Conservation (phyloP, 176 grass and related monocot genomes). For the Aegilops umbellulata region DNA sequence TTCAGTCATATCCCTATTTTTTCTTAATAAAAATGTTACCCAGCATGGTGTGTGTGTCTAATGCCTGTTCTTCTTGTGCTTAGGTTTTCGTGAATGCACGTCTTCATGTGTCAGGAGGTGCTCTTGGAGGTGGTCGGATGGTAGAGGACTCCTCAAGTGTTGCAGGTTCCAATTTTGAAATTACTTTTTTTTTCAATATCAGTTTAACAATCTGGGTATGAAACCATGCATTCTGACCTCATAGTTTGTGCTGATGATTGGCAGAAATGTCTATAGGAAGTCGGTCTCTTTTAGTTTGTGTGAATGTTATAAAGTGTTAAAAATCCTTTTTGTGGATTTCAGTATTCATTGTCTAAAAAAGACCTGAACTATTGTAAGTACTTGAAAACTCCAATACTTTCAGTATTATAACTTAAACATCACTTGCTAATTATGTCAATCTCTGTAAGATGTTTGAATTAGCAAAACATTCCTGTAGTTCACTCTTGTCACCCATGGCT, state of each 20-base stretch:
- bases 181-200: background rate
- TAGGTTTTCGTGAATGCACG: constrained; percentile 99
- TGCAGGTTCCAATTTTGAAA: constrained; percentile 63
- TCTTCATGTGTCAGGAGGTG: constrained; percentile 98
- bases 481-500: constrained; percentile 5
- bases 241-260: background rate
- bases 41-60: background rate
- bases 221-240: background rate
- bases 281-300: background rate
- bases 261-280: background rate
- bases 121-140: constrained; percentile 99
- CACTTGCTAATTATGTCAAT: constrained; percentile 11
- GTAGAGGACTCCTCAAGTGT: constrained; percentile 99
- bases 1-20: background rate
- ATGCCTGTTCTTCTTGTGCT: constrained; percentile 9
- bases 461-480: constrained; percentile 5
- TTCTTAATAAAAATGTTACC: background rate
- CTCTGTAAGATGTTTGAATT: background rate
- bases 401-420: background rate
- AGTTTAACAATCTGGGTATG: constrained; percentile 20
- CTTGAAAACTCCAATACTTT: constrained; percentile 4
- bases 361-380: background rate
- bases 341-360: background rate
- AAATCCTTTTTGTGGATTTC: background rate
- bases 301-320: background rate